Conservation (phyloP, 352 stramenopile species). For the Peronospora belbahrii region DNA sequence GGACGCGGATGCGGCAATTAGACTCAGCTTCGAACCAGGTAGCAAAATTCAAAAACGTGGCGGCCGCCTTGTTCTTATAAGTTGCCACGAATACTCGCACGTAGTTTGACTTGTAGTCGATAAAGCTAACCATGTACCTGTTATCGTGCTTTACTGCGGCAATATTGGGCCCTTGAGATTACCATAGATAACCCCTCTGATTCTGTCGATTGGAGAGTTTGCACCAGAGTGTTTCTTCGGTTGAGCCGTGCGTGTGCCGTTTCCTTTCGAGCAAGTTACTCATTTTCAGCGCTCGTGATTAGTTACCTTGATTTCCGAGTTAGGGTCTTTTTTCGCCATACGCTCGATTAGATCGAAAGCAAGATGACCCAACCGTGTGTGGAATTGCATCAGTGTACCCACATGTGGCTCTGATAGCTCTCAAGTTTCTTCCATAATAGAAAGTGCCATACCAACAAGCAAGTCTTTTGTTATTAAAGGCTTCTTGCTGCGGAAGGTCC, state of each 20-base stretch:
- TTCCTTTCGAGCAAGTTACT: not conserved
- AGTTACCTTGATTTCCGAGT: not conserved
- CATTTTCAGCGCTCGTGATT: not conserved
- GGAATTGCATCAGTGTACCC: no score
- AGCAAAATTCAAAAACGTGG: not conserved
- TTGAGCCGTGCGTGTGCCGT: not conserved
- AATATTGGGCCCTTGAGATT: slow-evolving; percentile 8
- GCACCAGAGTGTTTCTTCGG: not conserved
- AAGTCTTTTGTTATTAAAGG: no score
- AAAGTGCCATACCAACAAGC: no score
- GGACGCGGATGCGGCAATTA: not conserved
- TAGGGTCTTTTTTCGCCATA: not conserved
- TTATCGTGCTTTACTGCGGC: slow-evolving; percentile 3
- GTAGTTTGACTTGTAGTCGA: not conserved
- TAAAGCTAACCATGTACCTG: slow-evolving; percentile 6
- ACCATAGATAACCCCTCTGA: slow-evolving; percentile 5
- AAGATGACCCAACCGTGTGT: not conserved
- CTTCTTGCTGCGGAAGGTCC: no score
- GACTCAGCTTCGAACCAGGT: not conserved
- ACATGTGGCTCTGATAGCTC: no score
- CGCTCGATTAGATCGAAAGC: not conserved
- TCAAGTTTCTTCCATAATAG: no score
- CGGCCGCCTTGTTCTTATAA: not conserved
- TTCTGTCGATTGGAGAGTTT: slow-evolving; percentile 2
- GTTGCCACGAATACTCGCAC: not conserved